Evolutionary conservation across 2,329 filamentous ascomycete species (phyloP), one percentile per base, ranked within the genome.

Genomic region (Eutypella sp.): DNA sequence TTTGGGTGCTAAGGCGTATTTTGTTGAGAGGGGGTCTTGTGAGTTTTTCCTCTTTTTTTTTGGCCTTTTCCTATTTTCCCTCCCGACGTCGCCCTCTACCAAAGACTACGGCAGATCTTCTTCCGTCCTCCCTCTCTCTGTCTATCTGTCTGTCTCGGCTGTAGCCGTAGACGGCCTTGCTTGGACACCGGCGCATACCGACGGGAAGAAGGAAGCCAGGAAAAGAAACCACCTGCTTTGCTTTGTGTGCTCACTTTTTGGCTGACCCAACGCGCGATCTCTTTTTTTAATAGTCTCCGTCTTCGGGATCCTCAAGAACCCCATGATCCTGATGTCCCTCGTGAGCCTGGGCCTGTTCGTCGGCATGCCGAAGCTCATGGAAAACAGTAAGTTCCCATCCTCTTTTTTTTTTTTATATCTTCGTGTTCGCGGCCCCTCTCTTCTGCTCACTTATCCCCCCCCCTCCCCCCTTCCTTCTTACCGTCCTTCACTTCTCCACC

Each of bases 251-350:
- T 39, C 23, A 7, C n/a, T 15, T 10, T 5, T 39, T 22, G 20
- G 15, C 20, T 10, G 20, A 7, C 34, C 5, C 10, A 10, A 20
- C 10, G 6, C 4, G 18, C 15, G 3, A 15, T 3, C 20, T 39
- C n/a, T 13, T 22, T n/a, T 7, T 8, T 24, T 19, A 13, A 13
- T 19, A 89, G 86, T 92, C 70, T 89, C 84, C 16, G 76, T 91
- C n/a, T 61, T 96, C 47, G 81, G 79, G 47, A 83, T 96, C 46
- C 74, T 96, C 58, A 93, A 93, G 74, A 96, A 89, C 63, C 93
- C 93, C 3, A 97, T 97, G 90, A 96, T 97, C 53, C 77, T 99
- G 49, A 85, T 99, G 73, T 90, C 86, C 4, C 69, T 95, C 27
- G 82, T 93, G 33, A 89, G 85, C 50, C 81, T 96, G 73, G 84